Conservation (phyloP, 2,329 filamentous ascomycete genomes). For the Stachybotrys chlorohalonatus region DNA sequence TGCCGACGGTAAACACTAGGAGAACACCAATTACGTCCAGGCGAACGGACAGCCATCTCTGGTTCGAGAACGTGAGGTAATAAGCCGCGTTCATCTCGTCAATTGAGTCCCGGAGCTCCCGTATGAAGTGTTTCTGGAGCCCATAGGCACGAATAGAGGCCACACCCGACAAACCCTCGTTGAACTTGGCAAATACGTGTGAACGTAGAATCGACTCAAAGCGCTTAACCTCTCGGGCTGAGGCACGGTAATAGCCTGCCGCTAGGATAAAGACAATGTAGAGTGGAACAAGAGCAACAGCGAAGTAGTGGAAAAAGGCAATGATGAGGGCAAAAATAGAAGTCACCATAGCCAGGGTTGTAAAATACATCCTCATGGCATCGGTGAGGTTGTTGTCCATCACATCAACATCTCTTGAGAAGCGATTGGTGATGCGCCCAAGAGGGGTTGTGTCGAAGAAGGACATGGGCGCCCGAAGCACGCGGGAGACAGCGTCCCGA, state of each 20-base stretch:
- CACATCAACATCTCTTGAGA: constrained; percentile 89
- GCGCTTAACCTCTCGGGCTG: constrained; percentile 88
- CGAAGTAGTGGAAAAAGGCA: constrained; percentile 89
- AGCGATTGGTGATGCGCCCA: constrained; percentile 91
- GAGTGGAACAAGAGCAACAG: constrained; percentile 52
- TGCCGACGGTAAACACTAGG: constrained; percentile 79
- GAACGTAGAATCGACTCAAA: constrained; percentile 87
- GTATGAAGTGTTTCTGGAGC: constrained; percentile 64
- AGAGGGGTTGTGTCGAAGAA: constrained; percentile 97
- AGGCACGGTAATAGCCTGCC: constrained; percentile 80
- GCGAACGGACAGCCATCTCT: constrained; percentile 82
- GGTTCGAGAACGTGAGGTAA: constrained; percentile 90
- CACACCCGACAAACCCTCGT: constrained; percentile 76
- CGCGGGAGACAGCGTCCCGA: constrained; percentile 66
- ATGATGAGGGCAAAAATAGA: constrained; percentile 86
- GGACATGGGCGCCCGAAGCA: constrained; percentile 67
- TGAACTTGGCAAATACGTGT: constrained; percentile 81
- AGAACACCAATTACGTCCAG: constrained; percentile 77
- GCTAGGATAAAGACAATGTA: constrained; percentile 73
- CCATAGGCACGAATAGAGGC: constrained; percentile 87
- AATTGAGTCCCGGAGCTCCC: constrained; percentile 60
- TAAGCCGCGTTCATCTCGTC: constrained; percentile 93
- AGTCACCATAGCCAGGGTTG: constrained; percentile 74
- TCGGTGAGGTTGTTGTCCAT: constrained; percentile 93
- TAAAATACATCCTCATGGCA: constrained; percentile 83